Base-by-base conservation (phyloP, 495 filamentous ascomycete species). In the Talaromyces liani region DNA sequence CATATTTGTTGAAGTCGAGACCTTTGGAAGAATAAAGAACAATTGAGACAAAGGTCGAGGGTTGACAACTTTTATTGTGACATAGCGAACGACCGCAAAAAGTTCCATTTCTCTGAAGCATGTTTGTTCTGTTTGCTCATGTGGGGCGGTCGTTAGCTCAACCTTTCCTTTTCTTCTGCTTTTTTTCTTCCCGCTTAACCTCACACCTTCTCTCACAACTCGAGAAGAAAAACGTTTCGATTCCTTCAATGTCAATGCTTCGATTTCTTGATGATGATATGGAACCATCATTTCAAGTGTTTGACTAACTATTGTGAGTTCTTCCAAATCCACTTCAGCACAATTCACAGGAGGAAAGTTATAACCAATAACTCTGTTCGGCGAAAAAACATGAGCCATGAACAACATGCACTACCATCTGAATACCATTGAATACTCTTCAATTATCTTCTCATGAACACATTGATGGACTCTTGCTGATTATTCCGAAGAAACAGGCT, bases 321-420 rank as follows among this genome's bases (percentile, higher is more conserved):
- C 25, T n/a, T 12, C 22, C 10, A 20, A 31, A 12, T 31, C 9
- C 14, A 18, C 59, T 10, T 61, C 59, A 41, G 22, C 59, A 49
- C 59, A 47, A 45, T 29, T 77, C 72, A 62, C 66, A 85, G 86
- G 87, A 90, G 77, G 88, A 90, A 82, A 83, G 62, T 69, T 73
- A 77, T 80, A 73, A 77, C 76, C 75, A 79, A 82, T 41, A 75
- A 79, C 76, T 79, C 79, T 80, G 83, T 85, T 78, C 73, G 86
- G 92, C 84, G 88, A 97, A 83, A 74, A 64, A 22, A 68, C 84
- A 86, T 93, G 93, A 93, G 89, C 92, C 90, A 80, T 79, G 88
- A 90, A 94, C 88, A 88, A 95, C 93, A 98, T 98, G 93, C 93
- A 98, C 87, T 88, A 98, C 93, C 93, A 96, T 97, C 93, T 98